Evolutionary conservation across 164 flowering plant species (phyloP).

Genomic region (Brasenia schreberi): DNA sequence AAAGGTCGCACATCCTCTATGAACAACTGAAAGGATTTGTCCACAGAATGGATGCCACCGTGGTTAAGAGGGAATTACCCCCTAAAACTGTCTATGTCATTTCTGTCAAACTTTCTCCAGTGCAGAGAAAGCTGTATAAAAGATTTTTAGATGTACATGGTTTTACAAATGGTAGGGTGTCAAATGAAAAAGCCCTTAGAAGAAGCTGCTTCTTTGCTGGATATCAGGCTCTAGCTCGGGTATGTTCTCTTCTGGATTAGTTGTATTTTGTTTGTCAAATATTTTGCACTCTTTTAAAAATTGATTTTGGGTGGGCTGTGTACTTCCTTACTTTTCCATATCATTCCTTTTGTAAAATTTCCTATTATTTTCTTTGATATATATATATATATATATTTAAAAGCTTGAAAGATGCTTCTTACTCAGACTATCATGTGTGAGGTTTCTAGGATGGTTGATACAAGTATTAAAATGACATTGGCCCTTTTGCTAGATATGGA

Average conservation of each 20-base stretch:
- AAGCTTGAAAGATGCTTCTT: too few species aligned
- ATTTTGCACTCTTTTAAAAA: neutral
- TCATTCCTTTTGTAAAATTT: too few species aligned
- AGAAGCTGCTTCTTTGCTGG: constrained; percentile 79
- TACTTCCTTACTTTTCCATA: neutral
- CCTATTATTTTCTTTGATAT: neutral
- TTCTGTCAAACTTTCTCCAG: constrained; percentile 78
- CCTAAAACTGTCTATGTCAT: constrained; percentile 94
- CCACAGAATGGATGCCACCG: constrained; percentile 93
- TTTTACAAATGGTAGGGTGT: constrained; percentile 43
- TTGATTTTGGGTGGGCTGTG: neutral
- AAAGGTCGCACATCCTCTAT: constrained; percentile 92
- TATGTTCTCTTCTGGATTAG: constrained; percentile 10
- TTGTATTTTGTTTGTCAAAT: neutral
- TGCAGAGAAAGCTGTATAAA: constrained; percentile 79
- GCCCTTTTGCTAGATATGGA: constrained; percentile 61
- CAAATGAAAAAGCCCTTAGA: constrained; percentile 39
- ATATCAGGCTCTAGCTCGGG: constrained; percentile 96
- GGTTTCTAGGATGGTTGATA: neutral
- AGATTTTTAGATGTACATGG: constrained; percentile 86
- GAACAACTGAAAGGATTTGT: constrained; percentile 97
- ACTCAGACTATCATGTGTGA: too few species aligned
- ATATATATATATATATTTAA: too few species aligned
- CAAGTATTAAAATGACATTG: neutral
- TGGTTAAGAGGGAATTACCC: constrained; percentile 88